A percentile compares a stretch with the other conserved stretches of the same genome.
phyloP scores from a whole-genome alignment of 2,329 filamentous ascomycete genomes.

The Sclerotinia glacialis region DNA sequence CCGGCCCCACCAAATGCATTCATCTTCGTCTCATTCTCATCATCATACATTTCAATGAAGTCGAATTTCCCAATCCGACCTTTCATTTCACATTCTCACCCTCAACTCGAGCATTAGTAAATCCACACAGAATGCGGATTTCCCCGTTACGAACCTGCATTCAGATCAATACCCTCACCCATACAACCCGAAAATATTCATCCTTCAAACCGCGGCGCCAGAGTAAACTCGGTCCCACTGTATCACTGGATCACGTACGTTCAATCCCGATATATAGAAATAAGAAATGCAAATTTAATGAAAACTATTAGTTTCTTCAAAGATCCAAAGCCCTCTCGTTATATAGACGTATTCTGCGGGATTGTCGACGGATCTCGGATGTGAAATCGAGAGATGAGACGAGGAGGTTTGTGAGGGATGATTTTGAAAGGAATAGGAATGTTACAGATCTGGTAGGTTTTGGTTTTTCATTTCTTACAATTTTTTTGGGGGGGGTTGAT shows the following conservation, averaged over 20 bases:
- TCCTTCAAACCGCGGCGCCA: slow-evolving; percentile 34
- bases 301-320: slow-evolving; percentile 51
- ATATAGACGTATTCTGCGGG: slow-evolving; percentile 57
- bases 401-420: slow-evolving; percentile 54
- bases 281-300: background rate
- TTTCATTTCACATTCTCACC: background rate
- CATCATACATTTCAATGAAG: background rate
- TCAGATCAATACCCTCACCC: background rate
- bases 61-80: background rate
- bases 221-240: slow-evolving; percentile 42
- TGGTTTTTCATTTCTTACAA: background rate
- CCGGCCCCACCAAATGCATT: background rate
- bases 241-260: slow-evolving; percentile 60
- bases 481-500: background rate
- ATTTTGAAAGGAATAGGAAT: slow-evolving; percentile 57
- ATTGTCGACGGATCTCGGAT: slow-evolving; percentile 52
- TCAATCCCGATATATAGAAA: background rate
- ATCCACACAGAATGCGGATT: slow-evolving; percentile 1
- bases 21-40: background rate
- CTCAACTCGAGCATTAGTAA: background rate
- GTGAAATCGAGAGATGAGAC: slow-evolving; percentile 53
- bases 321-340: slow-evolving; percentile 53
- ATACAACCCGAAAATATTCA: slow-evolving; percentile 18
- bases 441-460: slow-evolving; percentile 56
- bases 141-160: background rate